Percentiles rank a stretch among this genome's conserved stretches.
phyloP scores from a whole-genome alignment of 371 early-diverging fungal genomes.

The Encephalitozoon cuniculi region DNA sequence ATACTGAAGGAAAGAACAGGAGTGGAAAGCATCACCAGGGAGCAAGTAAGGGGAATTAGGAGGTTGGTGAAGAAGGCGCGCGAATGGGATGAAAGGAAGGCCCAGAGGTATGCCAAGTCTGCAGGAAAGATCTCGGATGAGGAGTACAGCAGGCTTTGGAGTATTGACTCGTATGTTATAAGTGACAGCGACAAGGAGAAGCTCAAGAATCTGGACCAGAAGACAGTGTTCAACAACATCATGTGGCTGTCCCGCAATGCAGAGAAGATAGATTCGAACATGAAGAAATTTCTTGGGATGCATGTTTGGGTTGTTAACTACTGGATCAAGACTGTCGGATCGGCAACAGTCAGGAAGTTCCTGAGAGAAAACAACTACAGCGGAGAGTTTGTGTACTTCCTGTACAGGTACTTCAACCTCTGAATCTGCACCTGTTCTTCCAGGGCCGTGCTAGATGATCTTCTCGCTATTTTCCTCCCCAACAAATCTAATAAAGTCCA shows the following conservation, averaged over 20 bases:
- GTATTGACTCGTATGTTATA: not conserved
- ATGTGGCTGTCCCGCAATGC: not conserved
- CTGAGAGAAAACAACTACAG: not conserved
- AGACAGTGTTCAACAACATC: slow-evolving; percentile 1
- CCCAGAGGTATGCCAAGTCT: no score
- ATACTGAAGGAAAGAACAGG: slow-evolving; percentile 7
- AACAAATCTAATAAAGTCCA: not conserved
- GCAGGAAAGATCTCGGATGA: not conserved
- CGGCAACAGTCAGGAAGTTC: not conserved
- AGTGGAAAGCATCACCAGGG: not conserved
- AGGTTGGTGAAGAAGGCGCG: not conserved
- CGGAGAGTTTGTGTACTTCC: slow-evolving; percentile 9
- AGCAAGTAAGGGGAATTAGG: not conserved
- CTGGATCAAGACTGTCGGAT: slow-evolving; percentile 2
- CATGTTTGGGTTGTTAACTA: slow-evolving; percentile 2
- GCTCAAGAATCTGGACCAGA: not conserved
- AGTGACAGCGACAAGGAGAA: not conserved
- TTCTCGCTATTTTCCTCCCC: not conserved
- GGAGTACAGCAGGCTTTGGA: not conserved
- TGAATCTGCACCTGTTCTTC: not conserved
- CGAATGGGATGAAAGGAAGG: not conserved
- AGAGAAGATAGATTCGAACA: not conserved
- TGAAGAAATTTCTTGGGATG: not conserved
- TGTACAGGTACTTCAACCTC: slow-evolving; percentile 6
- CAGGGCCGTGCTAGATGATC: not conserved